Percentiles rank a stretch among this genome's conserved stretches.
These are phyloP conservation scores for Apium graveolens DNA, from an alignment of 129 eudicot species.

Conservation along the genomic window DNA sequence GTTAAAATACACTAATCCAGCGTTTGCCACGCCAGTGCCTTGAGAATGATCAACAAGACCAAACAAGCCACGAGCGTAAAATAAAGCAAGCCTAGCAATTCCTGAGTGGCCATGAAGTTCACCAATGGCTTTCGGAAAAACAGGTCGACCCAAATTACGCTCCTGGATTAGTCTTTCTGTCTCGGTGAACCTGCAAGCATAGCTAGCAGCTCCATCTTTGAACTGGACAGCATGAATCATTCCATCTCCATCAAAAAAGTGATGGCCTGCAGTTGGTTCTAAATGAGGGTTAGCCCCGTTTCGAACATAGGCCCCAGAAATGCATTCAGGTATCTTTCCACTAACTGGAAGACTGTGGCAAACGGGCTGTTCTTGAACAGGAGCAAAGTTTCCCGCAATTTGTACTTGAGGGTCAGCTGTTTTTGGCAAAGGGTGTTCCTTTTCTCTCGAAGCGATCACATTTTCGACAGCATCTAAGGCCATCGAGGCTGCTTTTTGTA, in stretches of 20 bases:
- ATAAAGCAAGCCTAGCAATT: conserved; percentile 35
- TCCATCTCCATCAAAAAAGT: conserved; percentile 55
- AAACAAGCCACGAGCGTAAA: conserved; percentile 42
- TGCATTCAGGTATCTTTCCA: conserved; percentile 32
- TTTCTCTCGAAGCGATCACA: conserved; percentile 39
- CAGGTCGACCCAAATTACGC: conserved; percentile 27
- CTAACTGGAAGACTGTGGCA: conserved; percentile 24
- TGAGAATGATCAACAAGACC: conserved; percentile 43
- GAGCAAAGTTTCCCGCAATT: conserved; percentile 58
- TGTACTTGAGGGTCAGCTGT: conserved; percentile 50
- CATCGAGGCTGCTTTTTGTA: conserved; percentile 48
- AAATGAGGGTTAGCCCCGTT: conserved; percentile 55
- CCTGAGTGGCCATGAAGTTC: conserved; percentile 60
- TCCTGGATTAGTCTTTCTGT: conserved; percentile 47
- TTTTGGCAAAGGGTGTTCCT: conserved; percentile 45
- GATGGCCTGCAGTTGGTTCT: conserved; percentile 53
- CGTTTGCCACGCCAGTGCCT: conserved; percentile 58
- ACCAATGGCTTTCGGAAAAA: conserved; percentile 58
- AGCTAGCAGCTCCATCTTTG: conserved; percentile 34
- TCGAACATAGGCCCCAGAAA: conserved; percentile 40
- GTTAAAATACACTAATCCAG: conserved; percentile 46
- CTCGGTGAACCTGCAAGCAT: conserved; percentile 45
- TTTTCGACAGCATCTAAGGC: conserved; percentile 55
- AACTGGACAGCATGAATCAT: conserved; percentile 54
- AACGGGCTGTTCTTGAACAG: conserved; percentile 45